Percentiles rank a stretch among this genome's conserved stretches.
These are phyloP conservation scores for Suillus plorans DNA, from an alignment of 768 basidiomycete species.

Conservation along the genomic window DNA sequence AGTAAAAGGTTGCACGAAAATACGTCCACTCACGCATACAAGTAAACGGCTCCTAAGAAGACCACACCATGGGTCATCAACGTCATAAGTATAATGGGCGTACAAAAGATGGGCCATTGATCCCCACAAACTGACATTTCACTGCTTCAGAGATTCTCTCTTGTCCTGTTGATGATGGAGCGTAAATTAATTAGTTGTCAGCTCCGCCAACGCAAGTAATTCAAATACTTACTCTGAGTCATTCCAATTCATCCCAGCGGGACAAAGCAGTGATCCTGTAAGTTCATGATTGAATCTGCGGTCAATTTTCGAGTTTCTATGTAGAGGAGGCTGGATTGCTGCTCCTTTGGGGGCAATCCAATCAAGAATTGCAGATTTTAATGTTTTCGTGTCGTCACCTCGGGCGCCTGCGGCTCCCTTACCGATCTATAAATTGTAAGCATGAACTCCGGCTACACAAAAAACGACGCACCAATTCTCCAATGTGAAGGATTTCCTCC, in stretches of 20 bases:
- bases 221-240: constrained; percentile 12
- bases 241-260: constrained; percentile 16
- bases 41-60: constrained; percentile 22
- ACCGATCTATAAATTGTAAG: neutral
- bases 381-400: neutral
- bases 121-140: constrained; percentile 15
- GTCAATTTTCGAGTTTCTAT: neutral
- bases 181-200: neutral
- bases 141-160: constrained; percentile 7
- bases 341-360: neutral
- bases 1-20: neutral
- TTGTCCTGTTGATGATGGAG: neutral
- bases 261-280: neutral
- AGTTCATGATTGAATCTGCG: neutral
- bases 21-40: constrained; percentile 14
- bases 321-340: neutral
- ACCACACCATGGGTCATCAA: constrained; percentile 26
- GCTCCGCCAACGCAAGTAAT: neutral
- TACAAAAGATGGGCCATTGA: constrained; percentile 28
- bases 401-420: neutral
- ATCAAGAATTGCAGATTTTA: neutral
- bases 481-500: neutral
- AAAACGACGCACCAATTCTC: neutral
- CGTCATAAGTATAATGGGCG: constrained; percentile 16
- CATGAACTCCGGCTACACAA: neutral